These are phyloP conservation scores for Silybum marianum DNA, from an alignment of 129 eudicot genomes.

Conservation along the genomic window DNA sequence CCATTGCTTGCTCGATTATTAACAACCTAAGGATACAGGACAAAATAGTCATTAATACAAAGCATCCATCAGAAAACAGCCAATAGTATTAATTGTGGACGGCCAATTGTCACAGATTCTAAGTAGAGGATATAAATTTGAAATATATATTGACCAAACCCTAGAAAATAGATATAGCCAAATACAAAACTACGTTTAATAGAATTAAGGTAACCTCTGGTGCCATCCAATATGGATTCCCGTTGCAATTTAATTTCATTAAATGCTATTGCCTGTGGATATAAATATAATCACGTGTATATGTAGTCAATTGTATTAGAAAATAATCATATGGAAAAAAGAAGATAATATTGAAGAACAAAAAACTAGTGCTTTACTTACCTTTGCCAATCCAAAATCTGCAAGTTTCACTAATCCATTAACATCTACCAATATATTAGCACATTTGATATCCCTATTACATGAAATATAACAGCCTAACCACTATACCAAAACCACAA, in stretches of 20 bases:
- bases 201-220: slow-evolving; percentile 67
- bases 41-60: neutral
- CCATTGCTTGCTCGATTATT: slow-evolving; percentile 53
- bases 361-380: slow-evolving; percentile 16
- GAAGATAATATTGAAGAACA: neutral
- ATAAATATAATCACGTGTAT: slow-evolving; percentile 10
- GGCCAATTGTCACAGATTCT: neutral
- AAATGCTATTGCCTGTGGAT: slow-evolving; percentile 60
- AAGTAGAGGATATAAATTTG: neutral
- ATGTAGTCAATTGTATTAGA: neutral
- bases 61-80: neutral
- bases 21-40: slow-evolving; percentile 55
- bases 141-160: neutral
- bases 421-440: slow-evolving; percentile 82
- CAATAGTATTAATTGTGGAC: neutral
- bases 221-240: slow-evolving; percentile 96
- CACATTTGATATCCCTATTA: slow-evolving; percentile 91
- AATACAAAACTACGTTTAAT: slow-evolving; percentile 8
- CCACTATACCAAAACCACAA: no score
- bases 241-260: slow-evolving; percentile 91
- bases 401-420: slow-evolving; percentile 91
- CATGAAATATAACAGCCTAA: slow-evolving; percentile 4
- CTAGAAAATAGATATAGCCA: slow-evolving; percentile 12
- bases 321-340: neutral
- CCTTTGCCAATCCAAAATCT: slow-evolving; percentile 98